Conservation (phyloP, 306 rosid genomes). For the Adenanthera pavonina region DNA sequence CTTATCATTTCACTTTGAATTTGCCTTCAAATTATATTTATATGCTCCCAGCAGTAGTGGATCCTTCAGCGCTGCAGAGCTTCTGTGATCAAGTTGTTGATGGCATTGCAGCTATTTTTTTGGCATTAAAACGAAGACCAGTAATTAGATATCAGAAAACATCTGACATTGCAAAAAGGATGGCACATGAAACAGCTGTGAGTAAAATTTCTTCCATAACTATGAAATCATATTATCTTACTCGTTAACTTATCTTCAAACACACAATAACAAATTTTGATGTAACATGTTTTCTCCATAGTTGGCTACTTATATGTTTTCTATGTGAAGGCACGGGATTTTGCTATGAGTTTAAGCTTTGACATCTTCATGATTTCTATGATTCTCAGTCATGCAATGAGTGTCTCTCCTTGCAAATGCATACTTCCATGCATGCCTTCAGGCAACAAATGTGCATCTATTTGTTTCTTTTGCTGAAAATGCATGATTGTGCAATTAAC, state of each 20-base stretch:
- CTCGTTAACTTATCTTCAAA: not conserved
- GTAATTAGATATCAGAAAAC: constrained; percentile 93
- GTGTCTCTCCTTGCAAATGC: not conserved
- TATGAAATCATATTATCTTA: constrained; percentile 21
- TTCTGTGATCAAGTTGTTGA: constrained; percentile 86
- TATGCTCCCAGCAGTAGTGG: constrained; percentile 94
- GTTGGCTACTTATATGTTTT: not conserved
- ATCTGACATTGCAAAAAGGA: constrained; percentile 85
- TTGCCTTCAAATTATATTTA: constrained; percentile 73
- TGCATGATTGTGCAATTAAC: not conserved
- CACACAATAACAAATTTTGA: not conserved
- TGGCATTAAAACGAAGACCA: constrained; percentile 89
- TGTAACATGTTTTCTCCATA: not conserved
- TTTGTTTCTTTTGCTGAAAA: not conserved
- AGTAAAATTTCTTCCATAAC: constrained; percentile 7
- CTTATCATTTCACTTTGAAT: constrained; percentile 85
- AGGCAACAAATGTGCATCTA: not conserved
- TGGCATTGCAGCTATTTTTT: constrained; percentile 82
- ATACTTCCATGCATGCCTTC: not conserved
- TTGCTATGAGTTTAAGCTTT: constrained; percentile 26
- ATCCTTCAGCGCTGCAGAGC: constrained; percentile 67
- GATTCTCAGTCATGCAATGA: constrained; percentile 11
- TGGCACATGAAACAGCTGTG: constrained; percentile 78
- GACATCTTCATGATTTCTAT: constrained; percentile 30
- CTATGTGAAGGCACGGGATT: constrained; percentile 15